phyloP scores from a whole-genome alignment of 1,284 basidiomycete species.

The Retiboletus flavoniger region DNA sequence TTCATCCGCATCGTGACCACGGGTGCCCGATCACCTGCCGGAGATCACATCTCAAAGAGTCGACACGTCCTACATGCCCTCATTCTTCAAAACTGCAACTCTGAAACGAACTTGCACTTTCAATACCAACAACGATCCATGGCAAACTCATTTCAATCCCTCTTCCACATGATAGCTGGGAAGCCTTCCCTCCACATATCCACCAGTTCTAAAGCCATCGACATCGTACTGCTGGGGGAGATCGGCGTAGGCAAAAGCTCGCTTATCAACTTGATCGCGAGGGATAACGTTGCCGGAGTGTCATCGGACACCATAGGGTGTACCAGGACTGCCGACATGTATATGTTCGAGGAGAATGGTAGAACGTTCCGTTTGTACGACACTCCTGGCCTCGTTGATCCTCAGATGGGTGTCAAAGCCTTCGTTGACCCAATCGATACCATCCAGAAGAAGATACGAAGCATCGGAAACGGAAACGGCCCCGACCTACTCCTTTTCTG shows the following conservation, averaged over 20 bases:
- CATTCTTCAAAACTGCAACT: constrained; percentile 15
- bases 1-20: constrained; percentile 16
- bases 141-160: constrained; percentile 19
- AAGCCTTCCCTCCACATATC: constrained; percentile 7
- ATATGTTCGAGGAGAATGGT: constrained; percentile 19
- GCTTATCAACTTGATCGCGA: constrained; percentile 26
- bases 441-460: constrained; percentile 32
- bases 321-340: constrained; percentile 14
- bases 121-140: constrained; percentile 13
- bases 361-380: constrained; percentile 34
- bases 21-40: background rate
- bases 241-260: constrained; percentile 34
- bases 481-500: constrained; percentile 39
- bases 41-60: constrained; percentile 8
- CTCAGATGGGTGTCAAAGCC: constrained; percentile 24
- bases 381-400: constrained; percentile 44
- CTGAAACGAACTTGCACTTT: constrained; percentile 5
- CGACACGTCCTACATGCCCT: constrained; percentile 15
- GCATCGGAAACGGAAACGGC: constrained; percentile 29
- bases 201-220: constrained; percentile 1
- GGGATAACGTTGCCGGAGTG: constrained; percentile 17
- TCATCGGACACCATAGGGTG: constrained; percentile 26
- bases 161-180: constrained; percentile 5
- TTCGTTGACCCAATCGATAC: constrained; percentile 33
- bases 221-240: constrained; percentile 28